Conservation (phyloP, 257 asterid species). For the Fraxinus americana region DNA sequence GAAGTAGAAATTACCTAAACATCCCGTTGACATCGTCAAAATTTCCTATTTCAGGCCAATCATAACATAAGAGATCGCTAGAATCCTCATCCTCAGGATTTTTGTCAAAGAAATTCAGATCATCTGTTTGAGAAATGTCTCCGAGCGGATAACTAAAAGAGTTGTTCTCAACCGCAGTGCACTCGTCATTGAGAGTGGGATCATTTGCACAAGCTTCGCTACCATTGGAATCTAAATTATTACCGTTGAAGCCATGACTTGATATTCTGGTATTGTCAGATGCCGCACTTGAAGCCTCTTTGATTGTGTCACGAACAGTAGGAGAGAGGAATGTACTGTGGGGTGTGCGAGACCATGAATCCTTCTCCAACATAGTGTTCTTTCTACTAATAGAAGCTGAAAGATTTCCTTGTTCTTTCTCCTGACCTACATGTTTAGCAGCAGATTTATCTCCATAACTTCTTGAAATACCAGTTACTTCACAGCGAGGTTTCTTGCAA, state of each 20-base stretch:
- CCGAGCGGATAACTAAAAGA: conserved; percentile 54
- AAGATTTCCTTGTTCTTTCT: conserved; percentile 28
- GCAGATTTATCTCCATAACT: conserved; percentile 35
- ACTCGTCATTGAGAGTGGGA: conserved; percentile 39
- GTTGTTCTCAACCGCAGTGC: conserved; percentile 41
- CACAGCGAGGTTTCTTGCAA: conserved; percentile 45
- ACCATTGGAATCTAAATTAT: conserved; percentile 32
- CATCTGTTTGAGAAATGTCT: conserved; percentile 46
- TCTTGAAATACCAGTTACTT: conserved; percentile 35
- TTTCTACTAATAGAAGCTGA: conserved; percentile 43
- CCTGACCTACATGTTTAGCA: conserved; percentile 32
- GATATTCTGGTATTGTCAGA: conserved; percentile 44
- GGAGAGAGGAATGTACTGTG: conserved; percentile 48
- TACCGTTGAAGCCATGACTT: conserved; percentile 37
- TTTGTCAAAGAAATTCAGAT: conserved; percentile 49
- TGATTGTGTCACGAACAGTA: conserved; percentile 34
- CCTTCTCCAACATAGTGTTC: conserved; percentile 52
- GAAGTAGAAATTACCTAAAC: conserved; percentile 60
- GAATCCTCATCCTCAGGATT: conserved; percentile 57
- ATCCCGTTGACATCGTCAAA: conserved; percentile 87
- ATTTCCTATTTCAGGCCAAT: conserved; percentile 83
- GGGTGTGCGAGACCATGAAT: conserved; percentile 40
- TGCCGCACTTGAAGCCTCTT: conserved; percentile 55
- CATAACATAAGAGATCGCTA: conserved; percentile 56
- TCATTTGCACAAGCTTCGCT: conserved; percentile 43